These are phyloP conservation scores for Fusarium sp. DNA, from an alignment of 2,329 filamentous ascomycete genomes.

Conservation along the genomic window DNA sequence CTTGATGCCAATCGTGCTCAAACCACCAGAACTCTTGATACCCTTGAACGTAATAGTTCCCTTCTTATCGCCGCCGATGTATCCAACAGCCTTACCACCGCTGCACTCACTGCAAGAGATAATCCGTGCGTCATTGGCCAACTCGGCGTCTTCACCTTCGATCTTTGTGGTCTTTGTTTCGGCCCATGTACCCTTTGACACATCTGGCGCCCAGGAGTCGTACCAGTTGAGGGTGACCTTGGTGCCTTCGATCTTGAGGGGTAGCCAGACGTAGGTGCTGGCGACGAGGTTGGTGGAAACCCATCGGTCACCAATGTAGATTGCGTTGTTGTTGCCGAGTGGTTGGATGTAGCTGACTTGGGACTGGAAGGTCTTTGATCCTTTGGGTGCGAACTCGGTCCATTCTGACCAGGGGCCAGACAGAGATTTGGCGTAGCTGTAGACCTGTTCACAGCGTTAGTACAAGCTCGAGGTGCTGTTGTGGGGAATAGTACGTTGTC, in stretches of 20 bases:
- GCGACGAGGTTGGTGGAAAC: conserved; percentile 67
- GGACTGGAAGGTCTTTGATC: conserved; percentile 67
- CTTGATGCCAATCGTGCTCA: conserved; percentile 65
- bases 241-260: conserved; percentile 64
- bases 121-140: conserved; percentile 58
- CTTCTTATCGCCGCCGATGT: conserved; percentile 61
- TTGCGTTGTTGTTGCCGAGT: conserved; percentile 53
- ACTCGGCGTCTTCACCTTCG: conserved; percentile 63
- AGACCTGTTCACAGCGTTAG: conserved; percentile 49
- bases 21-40: conserved; percentile 58
- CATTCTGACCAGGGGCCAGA: conserved; percentile 71
- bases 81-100: conserved; percentile 62
- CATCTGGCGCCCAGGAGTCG: conserved; percentile 66
- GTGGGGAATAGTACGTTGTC: conserved; percentile 62
- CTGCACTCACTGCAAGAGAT: conserved; percentile 66
- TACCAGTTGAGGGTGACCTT: conserved; percentile 63
- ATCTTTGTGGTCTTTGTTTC: conserved; percentile 59
- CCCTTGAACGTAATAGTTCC: conserved; percentile 61
- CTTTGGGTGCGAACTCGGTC: conserved; percentile 67
- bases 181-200: conserved; percentile 57
- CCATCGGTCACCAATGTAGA: conserved; percentile 78
- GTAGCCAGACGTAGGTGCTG: conserved; percentile 74
- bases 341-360: conserved; percentile 71
- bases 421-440: conserved; percentile 68
- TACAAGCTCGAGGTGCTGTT: too few relatives aligned